Base-by-base conservation (phyloP, 2,329 filamentous ascomycete species). In the Fusarium sp. region DNA sequence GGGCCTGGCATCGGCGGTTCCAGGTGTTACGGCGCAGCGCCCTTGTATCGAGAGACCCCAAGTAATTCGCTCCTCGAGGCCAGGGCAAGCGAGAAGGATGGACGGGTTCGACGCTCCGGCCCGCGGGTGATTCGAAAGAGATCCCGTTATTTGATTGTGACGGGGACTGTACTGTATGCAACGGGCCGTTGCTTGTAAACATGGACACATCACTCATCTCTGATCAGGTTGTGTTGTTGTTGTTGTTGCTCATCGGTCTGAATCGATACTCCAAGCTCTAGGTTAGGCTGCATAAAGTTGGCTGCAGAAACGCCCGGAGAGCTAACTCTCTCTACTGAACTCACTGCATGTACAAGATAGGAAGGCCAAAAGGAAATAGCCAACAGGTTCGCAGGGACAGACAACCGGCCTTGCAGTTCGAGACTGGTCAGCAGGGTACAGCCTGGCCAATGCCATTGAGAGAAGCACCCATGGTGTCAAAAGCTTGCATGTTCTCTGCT, bases 51-150 rank as follows among this genome's bases (percentile, higher is more conserved):
- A 54, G 65, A 72, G 63, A 70, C 64, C 67, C 62, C 74, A 75
- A 72, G 74, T 71, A 77, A 78, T 76, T 78, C 72, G 69, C 69
- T 72, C 63, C 51, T 55, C 58, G 57, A 71, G 65, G 63, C 68
- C 63, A 61, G 71, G 72, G 62, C 69, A 78, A 77, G 76, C 76
- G 76, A 78, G 70, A 60, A 42, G 51, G 62, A 42, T 60, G 47
- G 65, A 69, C 60, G 71, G 73, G 50, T 72, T 70, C 33, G 48
- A 70, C 65, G 70, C 68, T 66, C 70, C 71, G 65, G 66, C 61
- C 72, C 72, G 72, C 57, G 36, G 67, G 26, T 54, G 54, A 39
- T 39, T 66, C 48, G 57, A 64, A 48, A 65, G 42, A 64, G 57
- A 70, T 70, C 58, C 65, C 65, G 66, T 73, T 44, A 33, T 66